These are phyloP conservation scores for Euphrasia confusa DNA, from an alignment of 257 asterid species.

Conservation along the genomic window DNA sequence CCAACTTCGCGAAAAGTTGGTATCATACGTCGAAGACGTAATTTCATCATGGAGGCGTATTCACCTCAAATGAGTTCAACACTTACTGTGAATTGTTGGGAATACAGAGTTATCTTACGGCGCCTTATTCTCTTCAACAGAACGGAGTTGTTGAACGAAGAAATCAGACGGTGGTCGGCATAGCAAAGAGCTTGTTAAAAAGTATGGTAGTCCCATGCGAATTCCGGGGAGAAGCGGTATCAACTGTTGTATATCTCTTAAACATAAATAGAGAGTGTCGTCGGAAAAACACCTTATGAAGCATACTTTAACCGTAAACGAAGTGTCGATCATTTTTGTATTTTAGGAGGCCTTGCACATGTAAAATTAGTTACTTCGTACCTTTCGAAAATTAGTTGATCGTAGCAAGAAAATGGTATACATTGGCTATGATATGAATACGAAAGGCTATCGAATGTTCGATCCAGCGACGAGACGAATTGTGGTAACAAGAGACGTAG, in stretches of 20 bases:
- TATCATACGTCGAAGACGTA: no score
- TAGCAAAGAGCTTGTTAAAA: not conserved
- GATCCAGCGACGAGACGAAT: not conserved
- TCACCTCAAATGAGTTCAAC: slow-evolving; percentile 7
- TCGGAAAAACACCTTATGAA: not conserved
- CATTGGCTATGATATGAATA: not conserved
- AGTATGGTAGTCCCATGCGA: not conserved
- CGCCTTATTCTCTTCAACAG: not conserved
- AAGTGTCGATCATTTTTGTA: not conserved
- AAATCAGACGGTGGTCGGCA: slow-evolving; percentile 1
- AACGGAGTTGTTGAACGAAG: slow-evolving; percentile 1
- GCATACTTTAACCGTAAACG: not conserved
- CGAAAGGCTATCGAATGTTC: not conserved
- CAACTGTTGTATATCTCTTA: not conserved
- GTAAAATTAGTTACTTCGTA: not conserved
- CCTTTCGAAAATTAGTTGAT: not conserved
- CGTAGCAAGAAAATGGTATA: not conserved
- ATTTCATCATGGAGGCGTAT: not conserved
- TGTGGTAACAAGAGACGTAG: not conserved
- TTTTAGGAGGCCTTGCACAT: not conserved
- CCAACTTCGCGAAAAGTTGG: no score
- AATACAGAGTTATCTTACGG: not conserved
- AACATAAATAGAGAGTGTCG: not conserved
- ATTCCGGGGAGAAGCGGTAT: not conserved
- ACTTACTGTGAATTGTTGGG: not conserved